Conservation (phyloP, 2,329 filamentous ascomycete species). For the Penicillium decumbens region DNA sequence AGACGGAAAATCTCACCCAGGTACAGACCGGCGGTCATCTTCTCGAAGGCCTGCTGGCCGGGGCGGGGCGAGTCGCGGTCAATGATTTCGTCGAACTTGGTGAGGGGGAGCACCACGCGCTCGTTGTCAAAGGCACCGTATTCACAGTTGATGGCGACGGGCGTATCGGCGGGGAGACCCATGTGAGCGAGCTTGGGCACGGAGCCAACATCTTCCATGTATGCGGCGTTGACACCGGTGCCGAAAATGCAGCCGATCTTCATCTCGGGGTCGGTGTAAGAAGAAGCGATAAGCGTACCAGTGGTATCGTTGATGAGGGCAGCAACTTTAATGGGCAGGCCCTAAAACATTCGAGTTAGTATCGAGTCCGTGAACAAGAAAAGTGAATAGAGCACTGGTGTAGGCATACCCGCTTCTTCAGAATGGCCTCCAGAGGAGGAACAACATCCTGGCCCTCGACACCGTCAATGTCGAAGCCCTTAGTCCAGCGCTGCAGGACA, state of each 20-base stretch:
- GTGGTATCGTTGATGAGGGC: constrained; percentile 98
- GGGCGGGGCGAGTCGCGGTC: constrained; percentile 89
- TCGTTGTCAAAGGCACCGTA: constrained; percentile 97
- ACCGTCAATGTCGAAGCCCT: constrained; percentile 90
- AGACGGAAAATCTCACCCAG: constrained; percentile 92
- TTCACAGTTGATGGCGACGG: constrained; percentile 96
- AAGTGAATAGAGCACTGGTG: background rate
- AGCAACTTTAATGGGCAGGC: constrained; percentile 84
- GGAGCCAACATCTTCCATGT: constrained; percentile 88
- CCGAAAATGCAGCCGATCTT: constrained; percentile 97
- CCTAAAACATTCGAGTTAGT: constrained; percentile 45
- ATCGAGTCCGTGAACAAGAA: background rate
- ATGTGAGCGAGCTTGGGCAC: constrained; percentile 92
- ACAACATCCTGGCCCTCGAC: constrained; percentile 90
- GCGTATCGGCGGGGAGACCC: constrained; percentile 76
- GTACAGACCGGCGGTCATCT: constrained; percentile 95
- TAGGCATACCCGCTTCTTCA: constrained; percentile 59
- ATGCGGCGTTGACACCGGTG: constrained; percentile 95
- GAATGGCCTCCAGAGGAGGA: constrained; percentile 75
- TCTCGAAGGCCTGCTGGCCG: constrained; percentile 92
- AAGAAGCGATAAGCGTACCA: constrained; percentile 90
- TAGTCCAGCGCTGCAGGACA: constrained; percentile 91
- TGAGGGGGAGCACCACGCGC: constrained; percentile 78
- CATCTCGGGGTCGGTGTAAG: constrained; percentile 91
- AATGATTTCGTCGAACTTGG: constrained; percentile 78